phyloP scores from a whole-genome alignment of 2,329 filamentous ascomycete species.

The Aspergillus fijiensis region DNA sequence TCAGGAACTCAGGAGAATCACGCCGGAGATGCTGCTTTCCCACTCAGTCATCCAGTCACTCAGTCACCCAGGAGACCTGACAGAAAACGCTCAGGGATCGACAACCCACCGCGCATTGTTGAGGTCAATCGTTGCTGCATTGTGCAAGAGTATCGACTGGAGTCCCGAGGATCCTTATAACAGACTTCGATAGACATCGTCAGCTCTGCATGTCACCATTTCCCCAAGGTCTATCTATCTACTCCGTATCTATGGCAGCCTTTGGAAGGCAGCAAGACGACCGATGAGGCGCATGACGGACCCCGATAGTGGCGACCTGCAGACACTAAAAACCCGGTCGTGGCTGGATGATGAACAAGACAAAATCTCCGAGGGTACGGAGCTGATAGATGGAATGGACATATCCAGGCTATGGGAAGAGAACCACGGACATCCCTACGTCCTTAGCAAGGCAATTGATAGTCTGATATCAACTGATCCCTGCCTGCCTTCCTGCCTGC shows the following conservation, averaged over 20 bases:
- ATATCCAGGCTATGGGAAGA: neutral
- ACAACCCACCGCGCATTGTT: slow-evolving; percentile 9
- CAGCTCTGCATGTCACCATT: neutral
- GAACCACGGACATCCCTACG: neutral
- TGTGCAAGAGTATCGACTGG: slow-evolving; percentile 11
- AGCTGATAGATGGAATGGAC: slow-evolving; percentile 8
- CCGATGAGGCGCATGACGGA: neutral
- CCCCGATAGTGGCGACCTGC: neutral
- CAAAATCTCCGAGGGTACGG: slow-evolving; percentile 8
- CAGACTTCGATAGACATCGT: neutral
- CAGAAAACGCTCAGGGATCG: slow-evolving; percentile 27
- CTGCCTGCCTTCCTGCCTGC: neutral
- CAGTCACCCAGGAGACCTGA: slow-evolving; percentile 7
- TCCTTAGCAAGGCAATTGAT: neutral
- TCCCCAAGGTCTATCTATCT: neutral
- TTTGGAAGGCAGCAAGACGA: neutral
- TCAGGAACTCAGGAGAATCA: slow-evolving; percentile 3
- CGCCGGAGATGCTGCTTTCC: neutral
- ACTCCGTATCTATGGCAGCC: neutral
- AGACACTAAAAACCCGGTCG: neutral
- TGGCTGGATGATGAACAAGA: slow-evolving; percentile 1
- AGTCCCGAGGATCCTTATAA: slow-evolving; percentile 8
- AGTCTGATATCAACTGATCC: neutral
- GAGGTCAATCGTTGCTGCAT: slow-evolving; percentile 19
- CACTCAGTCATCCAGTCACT: neutral